phyloP scores from a whole-genome alignment of 805 yeast genomes.

The Zygoascus ofunaensis region DNA sequence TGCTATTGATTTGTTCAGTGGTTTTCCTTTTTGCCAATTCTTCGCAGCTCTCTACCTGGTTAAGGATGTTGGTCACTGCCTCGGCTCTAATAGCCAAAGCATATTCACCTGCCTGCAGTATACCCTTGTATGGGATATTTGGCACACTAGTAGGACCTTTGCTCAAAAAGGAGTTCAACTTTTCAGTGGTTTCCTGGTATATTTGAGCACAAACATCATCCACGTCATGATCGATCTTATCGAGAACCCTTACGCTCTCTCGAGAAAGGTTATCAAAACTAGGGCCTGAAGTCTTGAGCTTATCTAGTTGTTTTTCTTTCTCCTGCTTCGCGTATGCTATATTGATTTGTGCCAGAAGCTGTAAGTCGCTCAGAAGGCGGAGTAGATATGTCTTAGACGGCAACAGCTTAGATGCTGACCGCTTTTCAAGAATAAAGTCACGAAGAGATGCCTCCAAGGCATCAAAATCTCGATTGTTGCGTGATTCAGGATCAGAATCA shows the following conservation, averaged over 20 bases:
- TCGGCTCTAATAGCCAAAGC: slow-evolving; percentile 59
- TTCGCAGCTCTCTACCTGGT: slow-evolving; percentile 59
- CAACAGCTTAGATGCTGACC: slow-evolving; percentile 77
- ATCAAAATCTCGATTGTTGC: slow-evolving; percentile 44
- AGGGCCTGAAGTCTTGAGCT: slow-evolving; percentile 55
- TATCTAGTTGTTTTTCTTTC: slow-evolving; percentile 36
- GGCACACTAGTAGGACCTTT: slow-evolving; percentile 40
- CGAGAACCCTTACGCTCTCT: slow-evolving; percentile 47
- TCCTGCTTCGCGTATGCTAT: slow-evolving; percentile 44
- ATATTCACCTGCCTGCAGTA: slow-evolving; percentile 57
- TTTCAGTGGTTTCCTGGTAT: slow-evolving; percentile 51
- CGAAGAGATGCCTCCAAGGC: slow-evolving; percentile 76
- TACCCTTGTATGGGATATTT: slow-evolving; percentile 51
- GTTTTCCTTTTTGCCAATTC: slow-evolving; percentile 57
- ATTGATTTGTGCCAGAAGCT: slow-evolving; percentile 53
- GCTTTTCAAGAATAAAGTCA: slow-evolving; percentile 76
- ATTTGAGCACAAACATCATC: slow-evolving; percentile 51
- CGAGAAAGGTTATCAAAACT: slow-evolving; percentile 45
- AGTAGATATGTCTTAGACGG: slow-evolving; percentile 86
- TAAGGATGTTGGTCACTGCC: slow-evolving; percentile 56
- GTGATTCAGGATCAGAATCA: slow-evolving; percentile 15
- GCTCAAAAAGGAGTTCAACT: slow-evolving; percentile 44
- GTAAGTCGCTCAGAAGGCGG: slow-evolving; percentile 61
- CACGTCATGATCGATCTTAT: slow-evolving; percentile 49
- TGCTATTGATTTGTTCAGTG: slow-evolving; percentile 46